Percentiles rank a stretch among this genome's conserved stretches.
Evolutionary conservation across 2,329 filamentous ascomycete species (phyloP).

Genomic region (Trichoderma arundinaceum): DNA sequence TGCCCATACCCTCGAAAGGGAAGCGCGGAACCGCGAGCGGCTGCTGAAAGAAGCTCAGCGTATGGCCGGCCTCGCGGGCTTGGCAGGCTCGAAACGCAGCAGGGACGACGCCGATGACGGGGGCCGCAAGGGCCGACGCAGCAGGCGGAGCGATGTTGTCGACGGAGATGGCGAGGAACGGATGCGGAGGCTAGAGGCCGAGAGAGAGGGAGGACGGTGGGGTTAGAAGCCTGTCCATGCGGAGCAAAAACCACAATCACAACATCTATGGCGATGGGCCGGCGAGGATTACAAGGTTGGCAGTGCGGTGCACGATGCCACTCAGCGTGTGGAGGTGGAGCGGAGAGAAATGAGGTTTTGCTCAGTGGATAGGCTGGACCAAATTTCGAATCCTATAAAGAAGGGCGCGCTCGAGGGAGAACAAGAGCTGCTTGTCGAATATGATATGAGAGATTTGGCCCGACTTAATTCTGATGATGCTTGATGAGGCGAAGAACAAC

Average conservation of each 20-base stretch:
- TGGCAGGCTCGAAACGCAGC: conserved; percentile 56
- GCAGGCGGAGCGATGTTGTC: conserved; percentile 56
- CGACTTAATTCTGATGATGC: too few species aligned
- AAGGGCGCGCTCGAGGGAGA: too few species aligned
- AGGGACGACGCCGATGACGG: conserved; percentile 53
- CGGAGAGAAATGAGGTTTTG: neutral
- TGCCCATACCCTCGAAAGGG: conserved; percentile 72
- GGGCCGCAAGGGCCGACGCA: conserved; percentile 49
- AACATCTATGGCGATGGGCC: neutral
- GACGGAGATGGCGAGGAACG: conserved; percentile 56
- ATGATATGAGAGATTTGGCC: too few species aligned
- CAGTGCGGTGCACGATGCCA: neutral
- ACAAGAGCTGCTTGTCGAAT: too few species aligned
- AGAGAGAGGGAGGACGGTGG: conserved; percentile 62
- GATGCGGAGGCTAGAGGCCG: conserved; percentile 62
- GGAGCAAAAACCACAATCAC: neutral
- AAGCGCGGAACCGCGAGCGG: conserved; percentile 68
- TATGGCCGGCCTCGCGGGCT: conserved; percentile 59
- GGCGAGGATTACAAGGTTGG: neutral
- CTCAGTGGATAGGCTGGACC: neutral
- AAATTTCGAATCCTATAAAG: too few species aligned
- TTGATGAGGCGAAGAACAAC: too few species aligned
- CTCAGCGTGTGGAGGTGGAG: neutral
- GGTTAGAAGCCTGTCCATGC: conserved; percentile 40
- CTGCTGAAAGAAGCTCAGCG: conserved; percentile 72